Conservation (phyloP, 257 asterid genomes). For the Nicotiana obtusifolia region DNA sequence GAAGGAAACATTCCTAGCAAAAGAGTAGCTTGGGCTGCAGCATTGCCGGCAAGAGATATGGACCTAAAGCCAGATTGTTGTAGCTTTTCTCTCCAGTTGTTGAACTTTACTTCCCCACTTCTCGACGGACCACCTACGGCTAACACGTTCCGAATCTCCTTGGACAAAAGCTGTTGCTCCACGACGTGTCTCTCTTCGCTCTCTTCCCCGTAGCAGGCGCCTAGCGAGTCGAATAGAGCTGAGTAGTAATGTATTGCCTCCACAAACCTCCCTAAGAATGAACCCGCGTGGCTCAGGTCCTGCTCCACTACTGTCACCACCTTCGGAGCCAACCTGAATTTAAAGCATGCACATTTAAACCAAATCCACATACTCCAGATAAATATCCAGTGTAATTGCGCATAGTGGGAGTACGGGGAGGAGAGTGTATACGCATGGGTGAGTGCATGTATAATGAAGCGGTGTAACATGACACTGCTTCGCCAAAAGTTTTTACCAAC, state of each 20-base stretch:
- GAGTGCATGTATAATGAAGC: too few species aligned
- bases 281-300: slow-evolving; percentile 92
- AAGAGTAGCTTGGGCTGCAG: slow-evolving; percentile 91
- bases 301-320: slow-evolving; percentile 96
- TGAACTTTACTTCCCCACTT: slow-evolving; percentile 66
- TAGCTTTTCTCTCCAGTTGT: slow-evolving; percentile 91
- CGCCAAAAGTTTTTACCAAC: too few species aligned
- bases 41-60: slow-evolving; percentile 77
- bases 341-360: neutral
- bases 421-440: too few species aligned
- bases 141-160: slow-evolving; percentile 81
- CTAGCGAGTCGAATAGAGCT: slow-evolving; percentile 84
- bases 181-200: slow-evolving; percentile 91
- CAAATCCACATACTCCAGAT: neutral
- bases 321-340: slow-evolving; percentile 73
- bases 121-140: slow-evolving; percentile 81
- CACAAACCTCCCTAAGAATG: slow-evolving; percentile 86
- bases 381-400: too few species aligned
- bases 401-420: too few species aligned
- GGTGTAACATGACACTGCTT: too few species aligned
- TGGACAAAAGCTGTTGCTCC: slow-evolving; percentile 81
- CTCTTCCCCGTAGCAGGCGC: slow-evolving; percentile 97
- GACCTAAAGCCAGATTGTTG: slow-evolving; percentile 83
- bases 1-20: slow-evolving; percentile 93
- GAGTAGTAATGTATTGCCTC: slow-evolving; percentile 98